Evolutionary conservation across 1,139 yeast species (phyloP).

Genomic region (Chernovozyma aurita): DNA sequence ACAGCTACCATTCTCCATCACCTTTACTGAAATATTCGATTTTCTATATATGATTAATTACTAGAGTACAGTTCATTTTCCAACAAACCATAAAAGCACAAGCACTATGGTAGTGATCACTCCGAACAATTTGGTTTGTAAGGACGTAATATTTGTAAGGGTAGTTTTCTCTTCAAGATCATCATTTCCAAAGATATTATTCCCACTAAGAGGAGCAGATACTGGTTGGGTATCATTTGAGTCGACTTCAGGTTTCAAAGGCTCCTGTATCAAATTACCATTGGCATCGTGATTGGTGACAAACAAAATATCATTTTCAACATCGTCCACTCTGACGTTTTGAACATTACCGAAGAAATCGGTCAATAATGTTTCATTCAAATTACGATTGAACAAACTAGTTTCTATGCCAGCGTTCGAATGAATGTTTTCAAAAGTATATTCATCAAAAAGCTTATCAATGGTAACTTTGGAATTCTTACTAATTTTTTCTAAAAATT

Average conservation of each 20-base stretch:
- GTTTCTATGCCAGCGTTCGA: conserved; percentile 89
- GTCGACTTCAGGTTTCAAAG: background rate
- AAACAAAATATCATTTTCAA: conserved; percentile 41
- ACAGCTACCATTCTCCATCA: no score
- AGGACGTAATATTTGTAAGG: conserved; percentile 10
- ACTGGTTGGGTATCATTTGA: conserved; percentile 1
- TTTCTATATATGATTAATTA: no score
- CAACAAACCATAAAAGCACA: conserved; percentile 19
- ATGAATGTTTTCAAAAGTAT: conserved; percentile 80
- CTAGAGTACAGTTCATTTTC: conserved; percentile 1
- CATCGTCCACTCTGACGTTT: conserved; percentile 65
- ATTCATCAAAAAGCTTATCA: conserved; percentile 78
- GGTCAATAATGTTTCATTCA: conserved; percentile 70
- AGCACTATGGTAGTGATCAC: conserved; percentile 14
- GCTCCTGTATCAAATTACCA: conserved; percentile 12
- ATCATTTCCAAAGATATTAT: conserved; percentile 6
- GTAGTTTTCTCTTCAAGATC: conserved; percentile 6
- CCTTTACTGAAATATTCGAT: no score
- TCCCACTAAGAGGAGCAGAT: conserved; percentile 7
- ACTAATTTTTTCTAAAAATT: conserved; percentile 76
- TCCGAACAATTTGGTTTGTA: conserved; percentile 15
- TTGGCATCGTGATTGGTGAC: conserved; percentile 23
- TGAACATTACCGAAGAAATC: conserved; percentile 96
- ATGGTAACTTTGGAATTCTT: conserved; percentile 72
- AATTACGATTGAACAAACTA: conserved; percentile 67